Base-by-base conservation (phyloP, 306 rosid genomes). In the Cucumis melo region DNA sequence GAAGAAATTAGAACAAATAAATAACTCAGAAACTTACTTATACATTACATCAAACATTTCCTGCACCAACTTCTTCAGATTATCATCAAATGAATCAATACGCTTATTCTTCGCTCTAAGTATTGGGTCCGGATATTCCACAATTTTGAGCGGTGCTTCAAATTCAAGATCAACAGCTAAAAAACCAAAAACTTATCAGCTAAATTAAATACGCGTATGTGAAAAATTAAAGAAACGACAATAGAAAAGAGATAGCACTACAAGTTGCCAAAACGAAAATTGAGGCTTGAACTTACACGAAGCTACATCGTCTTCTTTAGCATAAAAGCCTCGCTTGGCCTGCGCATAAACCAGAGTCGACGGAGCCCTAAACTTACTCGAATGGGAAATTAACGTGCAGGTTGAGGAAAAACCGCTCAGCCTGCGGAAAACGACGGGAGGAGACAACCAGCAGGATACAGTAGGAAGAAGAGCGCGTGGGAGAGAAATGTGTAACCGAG, bases 31-130 rank as follows among this genome's bases (percentile, higher is more conserved):
- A 72, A 67, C 97, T 85, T 75, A 91, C 97, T 80, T 90, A 84
- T 91, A 94, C 98, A 94, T 94, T 56, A 94, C 84, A 46, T 90
- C 93, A 80, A 94, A 94, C 97, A 94, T 94, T 79, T 91, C 95
- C 48, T 77, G 80, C 19, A 87, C 97, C 66, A 94, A 79, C 81
- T 82, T 94, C 89, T 87, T 88, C 76, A 90, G 73, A 81, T 83
- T 87, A 84, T 87, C 95, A 80, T 90, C 96, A 50, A 91, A 94
- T 3, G 83, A 78, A 5, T 59, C 85, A 9, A 94, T 79, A 51
- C 95, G 87, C 86, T 86, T 91, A 86, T 91, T 94, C 82, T 74
- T 94, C 3, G 83, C 87, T 84, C 97, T 89, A 80, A 91, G 81
- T 77, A 81, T 75, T 15, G 91, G 95, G 80, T 91, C 88, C 57